Percentiles rank a stretch among this genome's conserved stretches.
Evolutionary conservation across 2,329 filamentous ascomycete species (phyloP).

Genomic region (Furcasterigmium furcatum): DNA sequence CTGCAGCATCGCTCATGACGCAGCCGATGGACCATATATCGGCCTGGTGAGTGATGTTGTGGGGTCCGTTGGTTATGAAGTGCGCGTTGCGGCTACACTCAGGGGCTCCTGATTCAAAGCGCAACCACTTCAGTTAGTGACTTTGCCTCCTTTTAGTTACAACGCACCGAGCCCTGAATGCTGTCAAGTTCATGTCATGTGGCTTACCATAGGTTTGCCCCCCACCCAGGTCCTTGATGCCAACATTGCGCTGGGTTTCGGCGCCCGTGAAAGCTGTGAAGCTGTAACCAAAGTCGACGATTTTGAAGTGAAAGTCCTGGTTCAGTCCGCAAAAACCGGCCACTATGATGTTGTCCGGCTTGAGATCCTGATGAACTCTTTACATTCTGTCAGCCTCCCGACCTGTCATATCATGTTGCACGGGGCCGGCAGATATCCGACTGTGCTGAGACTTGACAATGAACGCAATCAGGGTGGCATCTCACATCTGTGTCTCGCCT

Average conservation of each 20-base stretch:
- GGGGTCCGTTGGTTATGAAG: background rate
- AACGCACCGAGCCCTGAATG: too few species aligned
- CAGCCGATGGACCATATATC: constrained; percentile 9
- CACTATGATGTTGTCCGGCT: constrained; percentile 8
- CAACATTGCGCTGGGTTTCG: too few species aligned
- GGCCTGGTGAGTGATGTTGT: constrained; percentile 4
- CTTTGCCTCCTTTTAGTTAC: too few species aligned
- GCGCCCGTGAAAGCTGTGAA: too few species aligned
- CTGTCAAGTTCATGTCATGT: too few species aligned
- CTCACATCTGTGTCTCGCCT: too few species aligned
- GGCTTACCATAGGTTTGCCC: background rate
- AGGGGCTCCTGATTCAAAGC: background rate
- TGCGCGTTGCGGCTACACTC: background rate
- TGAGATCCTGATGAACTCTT: constrained; percentile 7
- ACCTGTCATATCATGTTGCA: too few species aligned
- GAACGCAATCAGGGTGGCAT: too few species aligned
- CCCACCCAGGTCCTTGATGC: background rate
- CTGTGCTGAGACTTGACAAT: too few species aligned
- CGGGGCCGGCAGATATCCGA: too few species aligned
- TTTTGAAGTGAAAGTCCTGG: background rate
- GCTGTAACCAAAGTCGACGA: background rate
- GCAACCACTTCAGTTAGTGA: too few species aligned
- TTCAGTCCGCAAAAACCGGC: background rate
- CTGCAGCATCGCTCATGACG: constrained; percentile 7
- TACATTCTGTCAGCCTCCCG: background rate